Base-by-base conservation (phyloP, 2,329 filamentous ascomycete genomes). In the Ceratocystis papillata region DNA sequence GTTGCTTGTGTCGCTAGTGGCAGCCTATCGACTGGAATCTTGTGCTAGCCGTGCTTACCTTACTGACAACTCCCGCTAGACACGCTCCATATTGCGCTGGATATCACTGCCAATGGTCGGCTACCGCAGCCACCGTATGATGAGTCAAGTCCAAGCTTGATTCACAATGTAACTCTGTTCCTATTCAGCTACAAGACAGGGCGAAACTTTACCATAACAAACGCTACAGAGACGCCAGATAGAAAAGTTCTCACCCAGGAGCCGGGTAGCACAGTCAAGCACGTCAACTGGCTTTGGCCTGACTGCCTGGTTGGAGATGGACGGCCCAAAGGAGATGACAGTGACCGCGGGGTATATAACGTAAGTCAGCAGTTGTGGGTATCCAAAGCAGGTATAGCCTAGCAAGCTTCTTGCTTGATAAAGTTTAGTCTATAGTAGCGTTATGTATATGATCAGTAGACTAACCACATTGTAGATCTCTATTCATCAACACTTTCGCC, bases 281-380 rank as follows among this genome's bases (percentile, higher is more conserved):
- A 89, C 72, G 79, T 89, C 68, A 85, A 86, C 71, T 89, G 87
- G 84, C 77, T 81, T 22, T 89, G 86, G 86, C 87, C 87, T 0
- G 80, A 81, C 67, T 89, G 87, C 70, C 77, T 89, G 0, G 82
- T 84, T 2, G 86, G 86, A 20, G 76, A 85, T 62, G 83, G 83
- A 2, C 73, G 79, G 69, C 77, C 79, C 30, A 70, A 73, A 1
- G 72, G 74, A 2, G 73, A 74, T 0, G 76, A 76, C 66, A 83
- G 79, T 63, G 81, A 80, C 28, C 78, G 84, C 2, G 86, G 86
- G 2, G 75, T 77, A 20, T 89, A 89, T 72, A 89, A 89, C 70
- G 80, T 81, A 69, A 72, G 76, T 72, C n/a, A 30, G 5, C 25
- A 33, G 48, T 1, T 17, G 48, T 6, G 20, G 28, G 20, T 59